These are phyloP conservation scores for Aureobasidium sp. DNA, from an alignment of 2,329 filamentous ascomycete species.

Conservation along the genomic window DNA sequence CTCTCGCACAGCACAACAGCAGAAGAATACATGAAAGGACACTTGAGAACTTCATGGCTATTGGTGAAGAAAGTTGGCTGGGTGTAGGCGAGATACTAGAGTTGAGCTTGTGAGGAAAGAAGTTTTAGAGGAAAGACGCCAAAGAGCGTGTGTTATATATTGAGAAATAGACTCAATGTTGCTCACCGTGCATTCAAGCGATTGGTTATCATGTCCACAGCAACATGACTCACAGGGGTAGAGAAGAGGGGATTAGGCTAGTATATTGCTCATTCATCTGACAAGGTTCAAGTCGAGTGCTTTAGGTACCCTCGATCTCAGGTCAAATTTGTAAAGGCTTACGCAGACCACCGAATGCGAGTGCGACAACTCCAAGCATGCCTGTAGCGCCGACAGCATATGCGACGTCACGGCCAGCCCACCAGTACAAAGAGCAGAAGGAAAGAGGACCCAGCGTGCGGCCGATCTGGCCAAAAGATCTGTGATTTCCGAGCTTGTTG, in stretches of 20 bases:
- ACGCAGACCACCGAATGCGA: conserved; percentile 65
- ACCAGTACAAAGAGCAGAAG: conserved; percentile 97
- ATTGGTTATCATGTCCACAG: neutral
- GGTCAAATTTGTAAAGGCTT: conserved; percentile 37
- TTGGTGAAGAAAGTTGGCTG: neutral
- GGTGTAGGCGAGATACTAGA: neutral
- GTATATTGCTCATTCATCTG: neutral
- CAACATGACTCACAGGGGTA: neutral
- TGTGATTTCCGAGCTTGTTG: conserved; percentile 73
- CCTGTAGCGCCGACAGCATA: conserved; percentile 74
- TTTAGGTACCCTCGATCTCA: neutral
- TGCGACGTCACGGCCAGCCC: conserved; percentile 81
- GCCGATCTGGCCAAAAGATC: conserved; percentile 76
- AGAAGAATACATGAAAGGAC: neutral
- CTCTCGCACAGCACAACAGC: neutral
- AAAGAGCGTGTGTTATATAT: neutral
- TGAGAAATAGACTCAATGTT: neutral
- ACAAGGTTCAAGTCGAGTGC: neutral
- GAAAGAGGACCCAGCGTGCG: conserved; percentile 77
- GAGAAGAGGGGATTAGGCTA: neutral
- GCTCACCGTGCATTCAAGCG: neutral
- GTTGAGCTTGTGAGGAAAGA: neutral
- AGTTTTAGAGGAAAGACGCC: neutral
- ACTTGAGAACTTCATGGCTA: neutral
- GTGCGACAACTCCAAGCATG: conserved; percentile 62